A percentile compares a stretch with the other conserved stretches of the same genome.
Evolutionary conservation across 345 rosid genomes (phyloP).

Genomic region (Gossypium australe): DNA sequence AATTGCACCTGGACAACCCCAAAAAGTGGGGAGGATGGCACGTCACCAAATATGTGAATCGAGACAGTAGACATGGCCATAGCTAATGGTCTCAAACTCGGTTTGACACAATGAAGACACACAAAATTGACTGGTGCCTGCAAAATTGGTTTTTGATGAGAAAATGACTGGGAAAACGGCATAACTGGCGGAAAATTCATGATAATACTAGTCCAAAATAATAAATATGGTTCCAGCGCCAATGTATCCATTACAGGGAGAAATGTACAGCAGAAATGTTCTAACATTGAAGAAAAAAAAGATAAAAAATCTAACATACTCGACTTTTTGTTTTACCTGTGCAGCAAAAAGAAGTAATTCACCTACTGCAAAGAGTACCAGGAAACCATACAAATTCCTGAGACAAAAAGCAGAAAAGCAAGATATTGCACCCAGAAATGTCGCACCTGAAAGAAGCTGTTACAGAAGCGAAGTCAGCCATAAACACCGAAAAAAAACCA

Average conservation of each 20-base stretch:
- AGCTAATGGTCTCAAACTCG: conserved; percentile 83
- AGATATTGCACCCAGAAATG: conserved; percentile 68
- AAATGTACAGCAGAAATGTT: background rate
- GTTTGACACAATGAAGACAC: conserved; percentile 87
- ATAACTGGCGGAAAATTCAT: background rate
- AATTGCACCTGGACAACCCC: conserved; percentile 76
- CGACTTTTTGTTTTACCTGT: conserved; percentile 50
- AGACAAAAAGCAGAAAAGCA: conserved; percentile 83
- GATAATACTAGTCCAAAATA: background rate
- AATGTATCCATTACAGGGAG: background rate
- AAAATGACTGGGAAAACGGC: background rate
- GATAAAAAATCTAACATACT: background rate
- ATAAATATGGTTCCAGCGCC: background rate
- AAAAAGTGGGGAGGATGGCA: conserved; percentile 96
- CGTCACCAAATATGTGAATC: conserved; percentile 92
- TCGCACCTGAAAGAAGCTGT: conserved; percentile 78
- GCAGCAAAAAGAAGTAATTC: conserved; percentile 89
- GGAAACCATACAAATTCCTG: conserved; percentile 63
- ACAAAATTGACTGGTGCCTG: conserved; percentile 92
- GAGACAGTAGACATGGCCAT: conserved; percentile 93
- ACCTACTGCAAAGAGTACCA: conserved; percentile 69
- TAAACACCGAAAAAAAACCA: background rate
- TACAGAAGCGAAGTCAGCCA: conserved; percentile 13
- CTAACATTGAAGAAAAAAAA: background rate
- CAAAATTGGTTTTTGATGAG: background rate